Base-by-base conservation (phyloP, 768 basidiomycete species). In the Boletus fagicola region DNA sequence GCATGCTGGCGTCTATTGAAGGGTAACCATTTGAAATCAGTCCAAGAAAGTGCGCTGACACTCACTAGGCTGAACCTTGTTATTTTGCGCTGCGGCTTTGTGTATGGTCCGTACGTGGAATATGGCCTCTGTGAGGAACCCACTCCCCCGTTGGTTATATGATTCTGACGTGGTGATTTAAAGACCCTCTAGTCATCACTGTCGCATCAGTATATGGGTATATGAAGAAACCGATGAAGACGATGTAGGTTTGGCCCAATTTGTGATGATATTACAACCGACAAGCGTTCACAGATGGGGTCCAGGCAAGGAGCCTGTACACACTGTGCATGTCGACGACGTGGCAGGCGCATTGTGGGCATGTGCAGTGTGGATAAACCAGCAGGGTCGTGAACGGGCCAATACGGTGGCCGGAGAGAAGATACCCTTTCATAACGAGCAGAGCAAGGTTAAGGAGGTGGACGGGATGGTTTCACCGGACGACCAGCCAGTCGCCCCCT, bases 161-260 rank as follows among this genome's bases (percentile, higher is more conserved):
- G 55, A 28, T 42, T 38, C 54, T 66, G 49, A 67, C 58, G 44
- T 49, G n/a, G 51, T 28, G 54, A 48, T 52, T 33, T 39, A 20
- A 63, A 91, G 90, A 90, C 60, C 77, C 87, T 20, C 80, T 86
- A 11, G 84, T 82, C 42, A 84, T 91, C 45, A 87, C 86, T 1
- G 85, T 92, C 13, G 87, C 84, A 11, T 82, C 88, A 13, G 85
- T 93, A 30, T 94, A 94, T 70, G 89, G 89, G 6, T 84, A 89
- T 67, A 76, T 90, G 71, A 83, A 90, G 68, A 86, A 89, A 62
- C 89, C 90, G 1, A 90, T 94, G 86, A 92, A 90, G 69, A 88
- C 85, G 11, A 77, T 93, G 90, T 92, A 64, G 62, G 86, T 64
- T 33, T 58, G 35, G 43, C 20, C 51, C 42, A 20, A n/a, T 40